Evolutionary conservation across 208 protist species (phyloP).

Genomic region (Phytomonas sp.): DNA sequence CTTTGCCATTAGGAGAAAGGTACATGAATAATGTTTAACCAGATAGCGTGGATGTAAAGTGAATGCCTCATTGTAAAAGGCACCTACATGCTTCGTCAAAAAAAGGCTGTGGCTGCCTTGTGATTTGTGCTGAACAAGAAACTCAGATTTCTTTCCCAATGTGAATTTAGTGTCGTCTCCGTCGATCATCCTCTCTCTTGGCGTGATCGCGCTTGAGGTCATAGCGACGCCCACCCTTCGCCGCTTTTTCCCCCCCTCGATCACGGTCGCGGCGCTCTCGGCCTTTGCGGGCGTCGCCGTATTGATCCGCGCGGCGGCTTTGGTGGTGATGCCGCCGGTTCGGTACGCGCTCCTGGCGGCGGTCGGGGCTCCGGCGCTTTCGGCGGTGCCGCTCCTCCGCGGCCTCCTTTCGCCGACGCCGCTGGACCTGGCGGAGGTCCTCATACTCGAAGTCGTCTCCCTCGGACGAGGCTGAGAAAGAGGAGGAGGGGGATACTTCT

Average conservation of each 20-base stretch:
- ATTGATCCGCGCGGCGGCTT: background rate
- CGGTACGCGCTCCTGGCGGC: background rate
- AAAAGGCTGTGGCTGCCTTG: background rate
- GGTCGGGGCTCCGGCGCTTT: background rate
- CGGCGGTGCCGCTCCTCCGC: background rate
- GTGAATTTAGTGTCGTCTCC: constrained; percentile 5
- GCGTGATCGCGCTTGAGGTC: background rate
- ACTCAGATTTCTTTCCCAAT: background rate
- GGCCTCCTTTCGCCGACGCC: constrained; percentile 11
- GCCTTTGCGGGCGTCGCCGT: constrained; percentile 6
- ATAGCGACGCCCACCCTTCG: background rate
- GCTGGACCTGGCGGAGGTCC: background rate
- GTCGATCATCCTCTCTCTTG: constrained; percentile 4
- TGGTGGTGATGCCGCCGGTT: background rate
- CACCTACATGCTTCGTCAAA: background rate
- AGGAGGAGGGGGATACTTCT: background rate
- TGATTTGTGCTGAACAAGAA: background rate
- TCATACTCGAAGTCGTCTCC: background rate
- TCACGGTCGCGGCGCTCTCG: constrained; percentile 4
- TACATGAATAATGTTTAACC: background rate
- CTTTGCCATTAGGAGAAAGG: background rate
- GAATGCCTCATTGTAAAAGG: background rate
- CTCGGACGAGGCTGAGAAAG: background rate
- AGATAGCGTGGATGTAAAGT: background rate
- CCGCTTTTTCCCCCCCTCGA: background rate